Percentiles rank a stretch among this genome's conserved stretches.
Evolutionary conservation across 768 basidiomycete genomes (phyloP).

Genomic region (Steccherinum ochraceum): DNA sequence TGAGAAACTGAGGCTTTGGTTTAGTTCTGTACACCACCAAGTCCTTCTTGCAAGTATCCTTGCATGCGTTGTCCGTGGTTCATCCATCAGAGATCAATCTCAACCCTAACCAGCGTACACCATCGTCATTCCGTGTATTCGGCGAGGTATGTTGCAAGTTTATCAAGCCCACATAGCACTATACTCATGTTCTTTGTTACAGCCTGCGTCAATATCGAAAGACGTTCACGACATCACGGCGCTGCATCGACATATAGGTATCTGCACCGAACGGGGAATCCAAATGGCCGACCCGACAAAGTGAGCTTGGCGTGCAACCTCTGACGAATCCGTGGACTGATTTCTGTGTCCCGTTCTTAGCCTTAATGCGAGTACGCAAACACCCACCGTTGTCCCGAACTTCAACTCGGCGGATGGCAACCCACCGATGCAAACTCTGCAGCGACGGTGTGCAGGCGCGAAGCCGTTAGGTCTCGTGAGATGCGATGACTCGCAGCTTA

Average conservation of each 20-base stretch:
- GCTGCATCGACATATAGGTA: constrained; percentile 55
- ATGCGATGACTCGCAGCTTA: constrained; percentile 44
- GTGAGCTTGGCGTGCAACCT: constrained; percentile 32
- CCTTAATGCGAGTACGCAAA: constrained; percentile 21
- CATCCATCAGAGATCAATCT: constrained; percentile 30
- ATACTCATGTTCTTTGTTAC: constrained; percentile 2
- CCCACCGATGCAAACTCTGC: constrained; percentile 43
- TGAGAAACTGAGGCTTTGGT: background rate
- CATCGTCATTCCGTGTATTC: constrained; percentile 48
- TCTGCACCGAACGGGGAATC: constrained; percentile 60
- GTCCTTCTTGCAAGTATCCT: constrained; percentile 48
- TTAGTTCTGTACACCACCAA: constrained; percentile 68
- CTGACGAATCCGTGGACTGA: constrained; percentile 1
- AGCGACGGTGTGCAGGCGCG: constrained; percentile 46
- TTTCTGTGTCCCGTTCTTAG: constrained; percentile 32
- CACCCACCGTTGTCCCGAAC: constrained; percentile 51
- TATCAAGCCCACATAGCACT: too few species aligned
- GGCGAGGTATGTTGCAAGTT: constrained; percentile 61
- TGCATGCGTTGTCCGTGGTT: constrained; percentile 57
- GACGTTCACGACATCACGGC: constrained; percentile 59
- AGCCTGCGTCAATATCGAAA: constrained; percentile 68
- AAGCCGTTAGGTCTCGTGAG: constrained; percentile 67
- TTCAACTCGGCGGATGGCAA: constrained; percentile 36
- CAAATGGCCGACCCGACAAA: constrained; percentile 61
- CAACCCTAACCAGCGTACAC: constrained; percentile 29